Conservation (phyloP, 768 basidiomycete species). For the Tylopilus intermedius region DNA sequence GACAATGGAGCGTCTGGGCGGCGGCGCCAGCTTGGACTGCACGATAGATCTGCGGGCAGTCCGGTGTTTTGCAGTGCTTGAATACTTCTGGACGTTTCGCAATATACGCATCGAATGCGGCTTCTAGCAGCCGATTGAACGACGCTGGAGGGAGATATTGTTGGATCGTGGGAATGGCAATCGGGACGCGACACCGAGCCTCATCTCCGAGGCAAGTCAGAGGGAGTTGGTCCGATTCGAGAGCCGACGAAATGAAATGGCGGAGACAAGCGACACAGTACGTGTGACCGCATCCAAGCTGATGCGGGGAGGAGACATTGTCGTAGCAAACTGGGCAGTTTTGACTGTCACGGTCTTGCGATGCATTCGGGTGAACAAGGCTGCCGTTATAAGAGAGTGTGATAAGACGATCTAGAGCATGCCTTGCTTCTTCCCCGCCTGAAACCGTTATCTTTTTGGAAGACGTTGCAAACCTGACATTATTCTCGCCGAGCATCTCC, state of each 20-base stretch:
- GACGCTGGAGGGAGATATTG: conserved; percentile 45
- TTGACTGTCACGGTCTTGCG: conserved; percentile 2
- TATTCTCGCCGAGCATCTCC: conserved; percentile 52
- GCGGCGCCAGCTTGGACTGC: conserved; percentile 38
- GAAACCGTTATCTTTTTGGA: conserved; percentile 44
- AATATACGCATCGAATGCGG: conserved; percentile 55
- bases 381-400: conserved; percentile 34
- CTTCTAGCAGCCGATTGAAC: conserved; percentile 51
- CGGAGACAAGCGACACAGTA: conserved; percentile 63
- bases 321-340: conserved; percentile 56
- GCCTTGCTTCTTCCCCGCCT: conserved; percentile 53
- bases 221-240: conserved; percentile 57
- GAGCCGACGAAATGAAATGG: conserved; percentile 52
- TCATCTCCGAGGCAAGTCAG: conserved; percentile 63
- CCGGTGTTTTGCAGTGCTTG: conserved; percentile 72
- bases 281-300: conserved; percentile 56
- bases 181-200: conserved; percentile 48
- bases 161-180: conserved; percentile 51
- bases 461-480: conserved; percentile 41
- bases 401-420: conserved; percentile 42
- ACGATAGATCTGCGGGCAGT: conserved; percentile 72
- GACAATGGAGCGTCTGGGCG: conserved; percentile 48
- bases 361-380: neutral
- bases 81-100: conserved; percentile 55
- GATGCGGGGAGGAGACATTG: conserved; percentile 37